Evolutionary conservation across 495 filamentous ascomycete genomes (phyloP).

Genomic region (Aspergillus avenaceus): DNA sequence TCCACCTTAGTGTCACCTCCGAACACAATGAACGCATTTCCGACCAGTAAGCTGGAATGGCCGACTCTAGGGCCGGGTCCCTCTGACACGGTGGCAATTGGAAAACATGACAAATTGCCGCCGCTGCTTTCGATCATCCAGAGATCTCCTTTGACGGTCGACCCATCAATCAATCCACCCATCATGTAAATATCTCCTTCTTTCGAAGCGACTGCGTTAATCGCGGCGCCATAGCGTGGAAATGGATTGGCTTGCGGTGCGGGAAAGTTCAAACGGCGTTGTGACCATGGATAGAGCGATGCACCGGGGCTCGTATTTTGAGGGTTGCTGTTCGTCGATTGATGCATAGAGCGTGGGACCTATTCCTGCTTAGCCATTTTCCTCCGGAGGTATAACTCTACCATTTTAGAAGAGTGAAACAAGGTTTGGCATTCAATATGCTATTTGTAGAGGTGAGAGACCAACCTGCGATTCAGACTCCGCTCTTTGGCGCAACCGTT

Average conservation of each 20-base stretch:
- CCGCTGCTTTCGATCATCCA: slow-evolving; percentile 94
- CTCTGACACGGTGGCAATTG: slow-evolving; percentile 84
- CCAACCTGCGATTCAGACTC: slow-evolving; percentile 51
- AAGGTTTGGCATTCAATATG: not conserved
- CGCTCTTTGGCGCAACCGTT: slow-evolving; percentile 44
- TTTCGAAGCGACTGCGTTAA: slow-evolving; percentile 88
- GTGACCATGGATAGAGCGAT: slow-evolving; percentile 93
- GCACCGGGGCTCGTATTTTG: slow-evolving; percentile 41
- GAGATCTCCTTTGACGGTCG: slow-evolving; percentile 91
- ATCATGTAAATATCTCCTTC: slow-evolving; percentile 98
- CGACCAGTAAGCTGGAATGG: slow-evolving; percentile 89
- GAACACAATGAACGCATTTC: slow-evolving; percentile 99
- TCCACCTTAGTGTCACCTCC: slow-evolving; percentile 98
- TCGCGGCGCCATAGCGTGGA: slow-evolving; percentile 93
- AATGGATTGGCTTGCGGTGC: slow-evolving; percentile 83
- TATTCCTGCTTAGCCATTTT: slow-evolving; percentile 15
- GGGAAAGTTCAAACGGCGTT: slow-evolving; percentile 80
- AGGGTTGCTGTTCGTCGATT: slow-evolving; percentile 31
- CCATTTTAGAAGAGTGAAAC: not conserved
- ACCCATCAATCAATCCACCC: slow-evolving; percentile 91
- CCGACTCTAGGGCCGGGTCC: slow-evolving; percentile 94
- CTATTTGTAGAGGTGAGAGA: slow-evolving; percentile 5
- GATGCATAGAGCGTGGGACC: slow-evolving; percentile 30
- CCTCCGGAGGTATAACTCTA: not conserved
- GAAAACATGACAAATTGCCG: slow-evolving; percentile 83